Percentiles rank a stretch among this genome's conserved stretches.
These are phyloP conservation scores for Thraustochytrium striatum DNA, from an alignment of 352 stramenopile species.

Conservation along the genomic window DNA sequence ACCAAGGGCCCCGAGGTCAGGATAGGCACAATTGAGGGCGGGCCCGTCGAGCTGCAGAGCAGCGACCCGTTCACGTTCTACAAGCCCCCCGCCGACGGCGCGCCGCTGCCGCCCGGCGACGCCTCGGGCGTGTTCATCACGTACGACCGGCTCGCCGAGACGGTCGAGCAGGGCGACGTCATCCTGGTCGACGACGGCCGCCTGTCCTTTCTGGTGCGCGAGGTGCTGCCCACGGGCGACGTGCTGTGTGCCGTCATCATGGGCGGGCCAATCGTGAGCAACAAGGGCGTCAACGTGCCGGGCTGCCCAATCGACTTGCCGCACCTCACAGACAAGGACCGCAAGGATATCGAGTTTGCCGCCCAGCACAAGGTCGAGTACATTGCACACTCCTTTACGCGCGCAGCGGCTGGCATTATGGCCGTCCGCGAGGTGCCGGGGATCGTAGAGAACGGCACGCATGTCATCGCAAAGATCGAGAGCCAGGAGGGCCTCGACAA, in stretches of 20 bases:
- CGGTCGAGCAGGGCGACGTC: slow-evolving; percentile 68
- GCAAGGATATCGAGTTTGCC: slow-evolving; percentile 81
- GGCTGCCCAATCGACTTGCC: slow-evolving; percentile 79
- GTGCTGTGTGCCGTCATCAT: slow-evolving; percentile 70
- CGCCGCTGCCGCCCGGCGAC: neutral
- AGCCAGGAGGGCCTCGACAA: slow-evolving; percentile 88
- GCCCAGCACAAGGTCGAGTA: slow-evolving; percentile 90
- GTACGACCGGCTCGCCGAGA: slow-evolving; percentile 69
- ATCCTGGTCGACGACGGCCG: slow-evolving; percentile 89
- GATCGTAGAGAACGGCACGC: slow-evolving; percentile 55
- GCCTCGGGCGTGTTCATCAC: slow-evolving; percentile 65
- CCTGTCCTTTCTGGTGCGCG: slow-evolving; percentile 78
- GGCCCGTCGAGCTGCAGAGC: slow-evolving; percentile 10
- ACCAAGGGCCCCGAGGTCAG: slow-evolving; percentile 74
- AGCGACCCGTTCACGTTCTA: slow-evolving; percentile 25
- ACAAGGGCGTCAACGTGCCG: slow-evolving; percentile 90
- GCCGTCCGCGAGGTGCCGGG: slow-evolving; percentile 85
- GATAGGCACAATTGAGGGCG: neutral
- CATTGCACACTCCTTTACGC: slow-evolving; percentile 93
- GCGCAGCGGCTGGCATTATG: slow-evolving; percentile 86
- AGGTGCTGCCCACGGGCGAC: slow-evolving; percentile 70
- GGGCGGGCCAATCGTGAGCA: slow-evolving; percentile 70
- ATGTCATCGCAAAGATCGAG: slow-evolving; percentile 92
- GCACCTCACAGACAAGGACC: slow-evolving; percentile 85
- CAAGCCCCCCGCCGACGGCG: neutral